A percentile compares a stretch with the other conserved stretches of the same genome.
phyloP scores from a whole-genome alignment of 257 asterid genomes.

The Thymus quinquecostatus region DNA sequence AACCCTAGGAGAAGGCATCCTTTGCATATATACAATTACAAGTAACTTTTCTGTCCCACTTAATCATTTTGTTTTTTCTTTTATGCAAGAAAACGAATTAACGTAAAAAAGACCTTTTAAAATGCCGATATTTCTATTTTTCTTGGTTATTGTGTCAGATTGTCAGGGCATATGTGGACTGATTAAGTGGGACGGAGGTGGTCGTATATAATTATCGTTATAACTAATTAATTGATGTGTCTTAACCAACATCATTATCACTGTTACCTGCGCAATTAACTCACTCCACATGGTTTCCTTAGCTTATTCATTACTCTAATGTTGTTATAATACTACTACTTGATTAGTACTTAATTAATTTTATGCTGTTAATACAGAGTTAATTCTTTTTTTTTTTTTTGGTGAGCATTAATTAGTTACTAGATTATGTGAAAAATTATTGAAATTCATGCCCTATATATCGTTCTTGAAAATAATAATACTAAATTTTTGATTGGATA shows the following conservation, averaged over 20 bases:
- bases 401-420: not conserved
- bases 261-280: slow-evolving; percentile 47
- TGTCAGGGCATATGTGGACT: too few relatives aligned
- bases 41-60: slow-evolving; percentile 16
- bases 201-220: too few relatives aligned
- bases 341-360: not conserved
- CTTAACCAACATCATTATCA: slow-evolving; percentile 36
- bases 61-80: too few relatives aligned
- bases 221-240: slow-evolving; percentile 15
- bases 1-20: not conserved
- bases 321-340: slow-evolving; percentile 18
- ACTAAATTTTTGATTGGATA: not conserved
- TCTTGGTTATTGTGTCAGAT: too few relatives aligned
- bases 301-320: slow-evolving; percentile 44
- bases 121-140: too few relatives aligned
- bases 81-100: too few relatives aligned
- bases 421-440: not conserved
- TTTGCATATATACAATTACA: not conserved
- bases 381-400: not conserved
- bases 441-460: not conserved
- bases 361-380: not conserved
- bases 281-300: slow-evolving; percentile 53
- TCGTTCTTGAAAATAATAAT: too few relatives aligned
- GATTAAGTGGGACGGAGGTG: too few relatives aligned
- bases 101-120: too few relatives aligned